Conservation (phyloP, 768 basidiomycete genomes). For the Amanita molliuscula region DNA sequence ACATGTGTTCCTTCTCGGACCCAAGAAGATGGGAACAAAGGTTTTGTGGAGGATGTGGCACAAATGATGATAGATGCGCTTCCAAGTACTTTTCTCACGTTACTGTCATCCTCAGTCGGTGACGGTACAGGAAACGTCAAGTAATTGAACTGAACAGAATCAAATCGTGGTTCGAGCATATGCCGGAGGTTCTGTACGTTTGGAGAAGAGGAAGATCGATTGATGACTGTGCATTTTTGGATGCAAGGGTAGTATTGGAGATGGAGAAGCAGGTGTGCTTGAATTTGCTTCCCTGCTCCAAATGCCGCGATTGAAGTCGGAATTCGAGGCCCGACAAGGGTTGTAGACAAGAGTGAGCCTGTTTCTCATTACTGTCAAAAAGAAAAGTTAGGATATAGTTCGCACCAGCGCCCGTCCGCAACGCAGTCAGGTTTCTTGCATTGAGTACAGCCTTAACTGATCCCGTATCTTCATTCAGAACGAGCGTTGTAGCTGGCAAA, state of each 20-base stretch:
- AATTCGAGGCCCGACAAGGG: constrained; percentile 30
- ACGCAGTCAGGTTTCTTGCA: constrained; percentile 64
- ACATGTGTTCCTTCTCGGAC: constrained; percentile 57
- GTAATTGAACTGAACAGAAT: constrained; percentile 14
- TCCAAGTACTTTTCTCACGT: constrained; percentile 22
- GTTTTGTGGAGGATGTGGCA: constrained; percentile 60
- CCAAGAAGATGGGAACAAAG: constrained; percentile 63
- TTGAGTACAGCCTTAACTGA: constrained; percentile 69
- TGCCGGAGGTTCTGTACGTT: constrained; percentile 31
- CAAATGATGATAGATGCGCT: constrained; percentile 55
- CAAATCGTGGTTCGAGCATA: constrained; percentile 15
- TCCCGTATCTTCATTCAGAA: constrained; percentile 65
- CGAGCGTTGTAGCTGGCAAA: constrained; percentile 66
- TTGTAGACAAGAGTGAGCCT: constrained; percentile 65
- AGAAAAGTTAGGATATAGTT: not conserved
- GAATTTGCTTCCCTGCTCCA: constrained; percentile 65
- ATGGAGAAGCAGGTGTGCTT: constrained; percentile 54
- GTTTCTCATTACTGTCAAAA: not conserved
- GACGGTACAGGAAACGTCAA: constrained; percentile 6
- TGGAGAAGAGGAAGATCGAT: constrained; percentile 36
- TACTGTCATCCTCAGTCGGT: constrained; percentile 3
- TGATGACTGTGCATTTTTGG: constrained; percentile 45
- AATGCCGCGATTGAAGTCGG: constrained; percentile 49
- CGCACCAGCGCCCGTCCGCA: constrained; percentile 74
- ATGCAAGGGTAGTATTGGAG: constrained; percentile 49